A percentile compares a stretch with the other conserved stretches of the same genome.
Evolutionary conservation across 768 basidiomycete species (phyloP).

Genomic region (Hortiboletus campestris): DNA sequence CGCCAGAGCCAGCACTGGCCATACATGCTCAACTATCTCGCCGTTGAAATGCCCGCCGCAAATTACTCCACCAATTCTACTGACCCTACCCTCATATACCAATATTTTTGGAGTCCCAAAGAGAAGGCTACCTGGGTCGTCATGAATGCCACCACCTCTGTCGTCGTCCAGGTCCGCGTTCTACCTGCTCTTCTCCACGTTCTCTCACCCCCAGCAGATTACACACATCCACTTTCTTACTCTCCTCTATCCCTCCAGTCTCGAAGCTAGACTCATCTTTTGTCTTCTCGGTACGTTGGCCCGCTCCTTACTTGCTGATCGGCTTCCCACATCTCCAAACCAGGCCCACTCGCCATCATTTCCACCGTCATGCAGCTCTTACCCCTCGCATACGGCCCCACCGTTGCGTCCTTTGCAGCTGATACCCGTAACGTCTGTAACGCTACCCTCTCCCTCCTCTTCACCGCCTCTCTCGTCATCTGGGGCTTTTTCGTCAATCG

Average conservation of each 20-base stretch:
- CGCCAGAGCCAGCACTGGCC: constrained; percentile 79
- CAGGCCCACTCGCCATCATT: constrained; percentile 81
- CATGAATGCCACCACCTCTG: constrained; percentile 83
- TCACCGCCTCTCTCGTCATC: constrained; percentile 82
- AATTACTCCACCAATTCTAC: constrained; percentile 13
- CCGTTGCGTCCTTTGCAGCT: constrained; percentile 55
- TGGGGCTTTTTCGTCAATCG: constrained; percentile 94
- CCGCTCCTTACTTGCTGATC: rapidly evolving
- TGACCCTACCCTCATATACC: constrained; percentile 26
- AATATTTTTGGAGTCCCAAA: constrained; percentile 55
- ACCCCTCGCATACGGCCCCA: constrained; percentile 45
- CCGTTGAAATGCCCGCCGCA: constrained; percentile 56
- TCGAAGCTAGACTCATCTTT: constrained; percentile 87
- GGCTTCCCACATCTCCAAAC: neutral
- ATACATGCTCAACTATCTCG: constrained; percentile 93
- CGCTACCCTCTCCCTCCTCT: constrained; percentile 92
- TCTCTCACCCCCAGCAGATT: constrained; percentile 48
- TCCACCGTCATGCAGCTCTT: constrained; percentile 84
- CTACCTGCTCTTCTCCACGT: neutral
- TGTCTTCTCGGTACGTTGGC: constrained; percentile 63
- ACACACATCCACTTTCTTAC: constrained; percentile 98
- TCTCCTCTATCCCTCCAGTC: constrained; percentile 85
- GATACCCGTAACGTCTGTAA: constrained; percentile 93
- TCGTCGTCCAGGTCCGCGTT: constrained; percentile 73
- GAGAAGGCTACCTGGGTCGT: constrained; percentile 79